phyloP scores from a whole-genome alignment of 1,139 yeast species.

The Debaryomyces sp. region DNA sequence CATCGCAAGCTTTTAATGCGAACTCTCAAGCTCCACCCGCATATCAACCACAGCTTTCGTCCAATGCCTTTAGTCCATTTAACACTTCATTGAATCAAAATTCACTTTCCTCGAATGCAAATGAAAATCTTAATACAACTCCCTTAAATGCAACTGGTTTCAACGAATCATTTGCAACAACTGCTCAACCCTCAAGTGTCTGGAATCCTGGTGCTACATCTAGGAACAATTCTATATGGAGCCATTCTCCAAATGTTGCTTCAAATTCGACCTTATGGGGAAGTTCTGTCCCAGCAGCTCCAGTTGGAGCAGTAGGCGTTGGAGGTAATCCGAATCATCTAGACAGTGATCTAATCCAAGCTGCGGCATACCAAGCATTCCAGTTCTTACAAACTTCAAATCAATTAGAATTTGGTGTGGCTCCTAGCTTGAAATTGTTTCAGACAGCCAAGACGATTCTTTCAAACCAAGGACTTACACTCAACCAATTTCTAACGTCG shows the following conservation, averaged over 20 bases:
- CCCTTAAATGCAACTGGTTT: slow-evolving; percentile 3
- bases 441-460: slow-evolving; percentile 34
- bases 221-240: slow-evolving; percentile 39
- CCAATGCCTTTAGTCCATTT: slow-evolving; percentile 10
- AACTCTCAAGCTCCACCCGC: slow-evolving; percentile 6
- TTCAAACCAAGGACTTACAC: slow-evolving; percentile 30
- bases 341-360: slow-evolving; percentile 22
- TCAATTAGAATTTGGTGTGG: slow-evolving; percentile 44
- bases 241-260: slow-evolving; percentile 15
- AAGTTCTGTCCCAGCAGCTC: slow-evolving; percentile 6
- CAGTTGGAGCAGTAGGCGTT: slow-evolving; percentile 2
- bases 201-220: slow-evolving; percentile 27
- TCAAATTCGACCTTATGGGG: slow-evolving; percentile 12
- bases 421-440: slow-evolving; percentile 36
- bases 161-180: slow-evolving; percentile 1
- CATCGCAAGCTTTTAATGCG: not conserved
- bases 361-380: slow-evolving; percentile 39
- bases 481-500: slow-evolving; percentile 45
- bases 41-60: slow-evolving; percentile 7
- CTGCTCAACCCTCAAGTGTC: slow-evolving; percentile 11
- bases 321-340: not conserved
- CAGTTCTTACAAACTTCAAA: slow-evolving; percentile 32
- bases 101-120: slow-evolving; percentile 5
- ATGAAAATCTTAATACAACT: slow-evolving; percentile 3
- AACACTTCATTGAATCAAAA: slow-evolving; percentile 2